Evolutionary conservation across 1,284 basidiomycete genomes (phyloP).

Genomic region (Phellopilus nigrolimitatus): DNA sequence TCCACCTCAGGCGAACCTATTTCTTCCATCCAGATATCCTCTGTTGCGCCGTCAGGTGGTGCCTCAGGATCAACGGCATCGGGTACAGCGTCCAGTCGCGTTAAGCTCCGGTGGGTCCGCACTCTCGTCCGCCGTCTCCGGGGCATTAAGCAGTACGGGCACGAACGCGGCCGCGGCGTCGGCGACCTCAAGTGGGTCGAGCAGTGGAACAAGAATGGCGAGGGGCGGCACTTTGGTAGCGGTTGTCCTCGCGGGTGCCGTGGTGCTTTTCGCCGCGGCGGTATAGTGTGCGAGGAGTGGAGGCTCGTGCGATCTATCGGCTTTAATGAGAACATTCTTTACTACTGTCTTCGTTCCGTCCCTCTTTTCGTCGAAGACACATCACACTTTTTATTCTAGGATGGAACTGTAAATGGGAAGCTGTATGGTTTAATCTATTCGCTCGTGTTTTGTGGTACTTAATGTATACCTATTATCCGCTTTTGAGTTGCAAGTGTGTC

Average conservation of each 20-base stretch:
- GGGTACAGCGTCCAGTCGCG: neutral
- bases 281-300: neutral
- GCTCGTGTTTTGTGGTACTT: too few species aligned
- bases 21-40: slow-evolving; percentile 15
- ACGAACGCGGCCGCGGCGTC: neutral
- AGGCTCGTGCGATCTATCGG: too few species aligned
- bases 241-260: neutral
- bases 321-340: too few species aligned
- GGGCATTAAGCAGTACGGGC: too few species aligned
- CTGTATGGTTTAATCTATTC: too few species aligned
- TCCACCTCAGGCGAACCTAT: slow-evolving; percentile 12
- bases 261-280: neutral
- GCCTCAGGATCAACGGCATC: neutral
- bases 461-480: too few species aligned
- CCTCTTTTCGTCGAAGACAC: too few species aligned
- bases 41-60: slow-evolving; percentile 11
- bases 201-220: neutral
- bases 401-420: too few species aligned
- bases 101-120: neutral
- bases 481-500: too few species aligned
- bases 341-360: too few species aligned
- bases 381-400: too few species aligned
- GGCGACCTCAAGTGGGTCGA: neutral
- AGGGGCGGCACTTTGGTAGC: neutral
- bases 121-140: neutral